Evolutionary conservation across 176 grass and related monocot species (phyloP).

Genomic region (Musa acuminata): DNA sequence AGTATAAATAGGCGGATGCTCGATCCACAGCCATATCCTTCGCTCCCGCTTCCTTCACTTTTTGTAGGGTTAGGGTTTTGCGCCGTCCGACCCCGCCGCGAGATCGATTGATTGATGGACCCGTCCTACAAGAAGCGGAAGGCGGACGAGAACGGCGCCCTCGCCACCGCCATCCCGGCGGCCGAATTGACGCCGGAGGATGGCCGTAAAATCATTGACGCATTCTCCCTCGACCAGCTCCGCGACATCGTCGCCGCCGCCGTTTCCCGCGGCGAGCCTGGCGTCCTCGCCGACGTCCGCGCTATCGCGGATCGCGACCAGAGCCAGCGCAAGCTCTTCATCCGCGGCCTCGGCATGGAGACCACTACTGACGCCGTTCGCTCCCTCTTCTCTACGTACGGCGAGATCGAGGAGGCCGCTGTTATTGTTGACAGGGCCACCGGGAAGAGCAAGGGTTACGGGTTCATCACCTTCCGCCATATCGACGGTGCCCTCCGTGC

Average conservation of each 20-base stretch:
- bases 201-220: constrained; percentile 53
- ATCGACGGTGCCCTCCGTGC: constrained; percentile 76
- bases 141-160: constrained; percentile 13
- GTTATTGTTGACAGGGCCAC: constrained; percentile 81
- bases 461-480: constrained; percentile 93
- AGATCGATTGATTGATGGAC: constrained; percentile 1
- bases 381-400: constrained; percentile 65
- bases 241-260: constrained; percentile 55
- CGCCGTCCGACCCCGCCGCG: neutral
- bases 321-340: neutral
- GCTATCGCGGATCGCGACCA: constrained; percentile 58
- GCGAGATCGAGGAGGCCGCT: constrained; percentile 75
- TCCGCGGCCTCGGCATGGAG: constrained; percentile 73
- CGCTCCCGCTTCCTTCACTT: neutral
- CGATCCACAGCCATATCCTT: neutral
- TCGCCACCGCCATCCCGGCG: constrained; percentile 19
- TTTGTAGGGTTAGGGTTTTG: constrained; percentile 9
- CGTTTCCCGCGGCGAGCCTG: constrained; percentile 42
- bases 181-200: constrained; percentile 59
- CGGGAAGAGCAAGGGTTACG: constrained; percentile 79
- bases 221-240: constrained; percentile 79
- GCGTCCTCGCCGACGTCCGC: constrained; percentile 60
- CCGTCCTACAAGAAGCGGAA: constrained; percentile 12
- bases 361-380: constrained; percentile 71
- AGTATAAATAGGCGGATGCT: too few relatives aligned